These are phyloP conservation scores for Podospora fimiseda DNA, from an alignment of 495 filamentous ascomycete species.

Conservation along the genomic window DNA sequence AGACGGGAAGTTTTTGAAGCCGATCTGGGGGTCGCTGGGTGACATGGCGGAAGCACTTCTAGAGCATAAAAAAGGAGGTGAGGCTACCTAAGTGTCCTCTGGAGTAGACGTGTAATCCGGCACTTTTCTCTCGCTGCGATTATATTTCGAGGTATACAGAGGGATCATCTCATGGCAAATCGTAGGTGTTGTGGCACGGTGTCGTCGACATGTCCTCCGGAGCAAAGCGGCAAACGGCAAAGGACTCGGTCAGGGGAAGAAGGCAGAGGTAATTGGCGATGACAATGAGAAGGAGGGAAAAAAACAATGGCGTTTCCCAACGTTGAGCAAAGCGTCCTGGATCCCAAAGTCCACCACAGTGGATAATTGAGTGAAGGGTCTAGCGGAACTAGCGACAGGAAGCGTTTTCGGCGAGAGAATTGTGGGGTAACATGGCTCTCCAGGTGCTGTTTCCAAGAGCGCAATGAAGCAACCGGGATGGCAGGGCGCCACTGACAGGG, in stretches of 20 bases:
- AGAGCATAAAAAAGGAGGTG: not conserved
- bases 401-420: slow-evolving; percentile 25
- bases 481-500: not conserved
- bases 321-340: slow-evolving; percentile 1
- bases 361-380: slow-evolving; percentile 15
- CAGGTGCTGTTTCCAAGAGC: no score
- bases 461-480: no score
- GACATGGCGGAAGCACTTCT: slow-evolving; percentile 21
- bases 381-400: slow-evolving; percentile 12
- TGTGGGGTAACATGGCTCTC: slow-evolving; percentile 24
- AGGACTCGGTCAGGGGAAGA: not conserved
- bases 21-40: slow-evolving; percentile 15
- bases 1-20: slow-evolving; percentile 18
- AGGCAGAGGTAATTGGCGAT: slow-evolving; percentile 5
- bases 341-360: slow-evolving; percentile 4
- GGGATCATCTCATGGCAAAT: slow-evolving; percentile 25
- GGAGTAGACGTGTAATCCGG: no score
- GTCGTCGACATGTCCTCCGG: slow-evolving; percentile 3
- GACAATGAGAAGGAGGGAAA: slow-evolving; percentile 12
- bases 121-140: no score
- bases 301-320: slow-evolving; percentile 21
- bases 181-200: not conserved
- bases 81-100: slow-evolving; percentile 14
- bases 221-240: not conserved
- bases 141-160: no score